Evolutionary conservation across 331 rosid species (phyloP), one percentile per base, ranked within the genome.

Genomic region (Stylosanthes scabra): DNA sequence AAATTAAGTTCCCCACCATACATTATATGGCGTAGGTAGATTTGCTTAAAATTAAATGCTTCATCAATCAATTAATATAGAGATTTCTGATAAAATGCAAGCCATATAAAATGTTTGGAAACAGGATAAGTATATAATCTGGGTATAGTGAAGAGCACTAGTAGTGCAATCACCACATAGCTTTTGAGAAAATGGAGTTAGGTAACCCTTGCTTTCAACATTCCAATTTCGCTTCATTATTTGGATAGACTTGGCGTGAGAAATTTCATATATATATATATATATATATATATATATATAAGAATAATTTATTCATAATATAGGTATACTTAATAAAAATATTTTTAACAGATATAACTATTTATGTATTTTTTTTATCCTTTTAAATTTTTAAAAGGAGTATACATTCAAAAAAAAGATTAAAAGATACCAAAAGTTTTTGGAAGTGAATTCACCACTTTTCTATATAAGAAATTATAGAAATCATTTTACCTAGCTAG

Each of bases 171-270:
- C 42, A 29, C 57, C 60, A 58, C 72, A 14, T 56, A 49, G 34
- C 60, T 28, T 29, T 73, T 31, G 59, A 66, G 37, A 50, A 72
- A 51, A 79, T 72, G 78, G 78, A 15, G 61, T 72, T 72, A 78
- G 78, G 78, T 72, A 31, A 40, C 44, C 41, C 39, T 42, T 78
- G 63, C 59, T 58, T 78, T 72, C 59, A 3, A 62, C 45, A 45
- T 11, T 44, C 41, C 74, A 58, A 56, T 64, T 65, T 31, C 20
- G 16, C 71, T 67, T 76, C 68, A 29, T 67, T 62, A 14, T 62
- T 7, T 62, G 8, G 13, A 20, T 74, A 55, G 54, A 64, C 14
- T 62, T 11, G 15, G 75, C 14, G 6, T 73, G 5, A 51, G 45
- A 63, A 63, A 51, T 51, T 63, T 47, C 16, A 49, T 66, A 31